Percentiles rank a stretch among this genome's conserved stretches.
phyloP scores from a whole-genome alignment of 129 eudicot species.

The Artemisia argyi region DNA sequence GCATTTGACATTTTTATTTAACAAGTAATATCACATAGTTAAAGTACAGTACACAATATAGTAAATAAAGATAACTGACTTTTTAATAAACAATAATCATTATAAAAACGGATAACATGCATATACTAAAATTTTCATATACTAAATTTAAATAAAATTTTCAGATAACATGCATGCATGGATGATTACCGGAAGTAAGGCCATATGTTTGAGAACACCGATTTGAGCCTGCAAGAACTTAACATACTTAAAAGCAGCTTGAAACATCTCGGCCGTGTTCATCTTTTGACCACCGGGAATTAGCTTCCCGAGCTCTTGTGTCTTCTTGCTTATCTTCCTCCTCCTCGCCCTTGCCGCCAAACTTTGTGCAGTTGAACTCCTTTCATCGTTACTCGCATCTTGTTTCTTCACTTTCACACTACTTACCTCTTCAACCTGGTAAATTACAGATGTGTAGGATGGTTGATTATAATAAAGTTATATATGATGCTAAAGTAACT shows the following conservation, averaged over 20 bases:
- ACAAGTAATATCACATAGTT: too few species aligned
- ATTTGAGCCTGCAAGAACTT: conserved; percentile 30
- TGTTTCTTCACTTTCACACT: not conserved
- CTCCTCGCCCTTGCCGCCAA: conserved; percentile 63
- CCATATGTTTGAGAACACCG: not conserved
- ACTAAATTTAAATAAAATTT: not conserved
- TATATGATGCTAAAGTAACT: too few species aligned
- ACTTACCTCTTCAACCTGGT: conserved; percentile 7
- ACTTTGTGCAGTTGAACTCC: conserved; percentile 53
- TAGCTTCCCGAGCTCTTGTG: too few species aligned
- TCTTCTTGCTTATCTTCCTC: too few species aligned
- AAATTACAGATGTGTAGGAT: not conserved
- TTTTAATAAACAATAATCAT: too few species aligned
- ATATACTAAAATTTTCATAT: not conserved
- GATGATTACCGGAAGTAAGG: conserved; percentile 16
- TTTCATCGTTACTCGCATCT: not conserved
- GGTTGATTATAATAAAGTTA: not conserved
- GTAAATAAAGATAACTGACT: too few species aligned
- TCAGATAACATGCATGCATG: not conserved
- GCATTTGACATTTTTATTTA: too few species aligned
- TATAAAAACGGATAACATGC: not conserved
- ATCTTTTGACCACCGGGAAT: too few species aligned
- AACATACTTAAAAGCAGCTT: conserved; percentile 46
- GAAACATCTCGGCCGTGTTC: conserved; percentile 66
- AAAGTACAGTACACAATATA: too few species aligned